Conservation (phyloP, 768 basidiomycete genomes). For the Candolleomyces efflorescens region DNA sequence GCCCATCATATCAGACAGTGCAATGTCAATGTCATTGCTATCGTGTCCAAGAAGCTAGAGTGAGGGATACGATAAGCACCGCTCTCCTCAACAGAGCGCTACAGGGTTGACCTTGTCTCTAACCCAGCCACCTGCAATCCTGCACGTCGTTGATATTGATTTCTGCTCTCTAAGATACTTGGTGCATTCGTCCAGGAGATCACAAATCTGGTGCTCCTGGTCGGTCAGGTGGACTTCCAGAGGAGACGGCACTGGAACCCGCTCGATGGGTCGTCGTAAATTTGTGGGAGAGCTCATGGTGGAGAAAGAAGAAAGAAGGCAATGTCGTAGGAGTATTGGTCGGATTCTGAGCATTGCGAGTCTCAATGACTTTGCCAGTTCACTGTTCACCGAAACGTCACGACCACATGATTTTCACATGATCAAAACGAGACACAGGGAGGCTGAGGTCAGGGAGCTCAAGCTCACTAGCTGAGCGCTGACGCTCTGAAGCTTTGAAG, state of each 20-base stretch:
- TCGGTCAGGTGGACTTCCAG: slow-evolving; percentile 57
- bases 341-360: slow-evolving; percentile 4
- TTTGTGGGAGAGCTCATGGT: slow-evolving; percentile 12
- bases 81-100: not conserved
- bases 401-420: slow-evolving; percentile 9
- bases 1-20: slow-evolving; percentile 87
- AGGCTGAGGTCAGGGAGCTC: too few species aligned
- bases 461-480: too few species aligned
- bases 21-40: slow-evolving; percentile 93
- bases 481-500: too few species aligned
- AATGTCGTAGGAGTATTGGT: slow-evolving; percentile 1
- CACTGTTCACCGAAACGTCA: not conserved
- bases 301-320: not conserved
- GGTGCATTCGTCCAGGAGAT: slow-evolving; percentile 78
- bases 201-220: slow-evolving; percentile 65
- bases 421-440: not conserved
- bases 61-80: slow-evolving; percentile 2
- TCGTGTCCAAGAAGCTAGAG: slow-evolving; percentile 71
- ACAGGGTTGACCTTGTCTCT: slow-evolving; percentile 78
- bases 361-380: not conserved
- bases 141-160: slow-evolving; percentile 59
- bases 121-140: slow-evolving; percentile 98
- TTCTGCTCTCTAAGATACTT: slow-evolving; percentile 47
- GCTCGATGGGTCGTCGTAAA: slow-evolving; percentile 12
- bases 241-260: slow-evolving; percentile 16